Conservation (phyloP, 2,329 filamentous ascomycete species). For the Parasarocladium wereldwijsianum region DNA sequence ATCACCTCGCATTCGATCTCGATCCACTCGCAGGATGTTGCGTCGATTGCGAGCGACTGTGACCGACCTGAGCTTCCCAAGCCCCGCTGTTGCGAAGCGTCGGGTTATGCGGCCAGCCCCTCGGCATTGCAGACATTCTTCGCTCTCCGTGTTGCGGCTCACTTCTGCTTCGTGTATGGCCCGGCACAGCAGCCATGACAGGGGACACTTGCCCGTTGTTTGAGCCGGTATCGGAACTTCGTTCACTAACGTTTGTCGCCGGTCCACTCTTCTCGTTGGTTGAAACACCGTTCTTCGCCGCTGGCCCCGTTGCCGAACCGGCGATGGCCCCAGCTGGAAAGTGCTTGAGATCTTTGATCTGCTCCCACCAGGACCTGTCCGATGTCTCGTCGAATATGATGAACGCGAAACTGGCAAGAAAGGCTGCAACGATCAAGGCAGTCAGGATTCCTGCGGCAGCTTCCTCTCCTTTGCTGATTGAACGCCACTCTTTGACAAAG, state of each 20-base stretch:
- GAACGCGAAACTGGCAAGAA: slow-evolving; percentile 37
- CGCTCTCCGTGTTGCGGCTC: slow-evolving; percentile 7
- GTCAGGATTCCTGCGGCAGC: slow-evolving; percentile 56
- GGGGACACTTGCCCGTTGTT: slow-evolving; percentile 7
- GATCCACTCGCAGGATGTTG: too few relatives aligned
- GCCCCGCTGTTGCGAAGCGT: slow-evolving; percentile 12
- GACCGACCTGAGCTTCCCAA: background rate
- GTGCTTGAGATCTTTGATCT: slow-evolving; percentile 14
- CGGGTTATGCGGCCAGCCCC: slow-evolving; percentile 21
- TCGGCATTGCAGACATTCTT: slow-evolving; percentile 20
- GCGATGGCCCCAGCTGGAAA: slow-evolving; percentile 9
- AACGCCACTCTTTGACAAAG: slow-evolving; percentile 12
- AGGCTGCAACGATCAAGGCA: slow-evolving; percentile 34
- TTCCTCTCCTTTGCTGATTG: slow-evolving; percentile 41
- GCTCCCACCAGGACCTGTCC: slow-evolving; percentile 16
- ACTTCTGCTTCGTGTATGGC: slow-evolving; percentile 9
- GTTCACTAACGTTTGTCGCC: slow-evolving; percentile 8
- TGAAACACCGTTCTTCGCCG: slow-evolving; percentile 7
- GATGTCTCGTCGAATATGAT: slow-evolving; percentile 33
- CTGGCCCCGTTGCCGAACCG: slow-evolving; percentile 11
- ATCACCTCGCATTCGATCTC: too few relatives aligned
- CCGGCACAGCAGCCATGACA: slow-evolving; percentile 8
- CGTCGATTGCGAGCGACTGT: too few relatives aligned
- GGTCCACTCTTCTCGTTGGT: slow-evolving; percentile 11
- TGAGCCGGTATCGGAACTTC: slow-evolving; percentile 10